Percentiles rank a stretch among this genome's conserved stretches.
Conservation (phyloP, 2,329 filamentous ascomycete species). For the Monosporascus sp. region DNA sequence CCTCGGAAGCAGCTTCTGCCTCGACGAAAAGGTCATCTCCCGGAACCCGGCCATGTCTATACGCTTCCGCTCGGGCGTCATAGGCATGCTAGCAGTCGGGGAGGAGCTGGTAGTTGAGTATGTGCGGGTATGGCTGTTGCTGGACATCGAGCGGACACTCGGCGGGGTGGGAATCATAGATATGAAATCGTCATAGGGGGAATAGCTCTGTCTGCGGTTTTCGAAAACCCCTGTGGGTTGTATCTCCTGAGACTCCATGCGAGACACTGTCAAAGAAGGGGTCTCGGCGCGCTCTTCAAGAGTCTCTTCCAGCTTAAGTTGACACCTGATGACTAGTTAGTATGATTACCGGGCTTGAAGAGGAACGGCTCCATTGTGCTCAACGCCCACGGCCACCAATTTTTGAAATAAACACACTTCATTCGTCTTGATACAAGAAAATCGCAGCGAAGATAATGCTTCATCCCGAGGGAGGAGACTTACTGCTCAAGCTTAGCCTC, state of each 20-base stretch:
- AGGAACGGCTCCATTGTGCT: neutral
- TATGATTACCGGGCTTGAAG: neutral
- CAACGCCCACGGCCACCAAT: neutral
- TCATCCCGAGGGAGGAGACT: constrained; percentile 4
- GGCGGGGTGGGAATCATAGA: constrained; percentile 15
- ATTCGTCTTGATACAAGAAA: neutral
- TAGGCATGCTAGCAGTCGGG: constrained; percentile 4
- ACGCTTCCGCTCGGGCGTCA: constrained; percentile 14
- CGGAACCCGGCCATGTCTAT: constrained; percentile 15
- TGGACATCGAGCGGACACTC: constrained; percentile 16
- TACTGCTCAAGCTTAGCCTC: constrained; percentile 18
- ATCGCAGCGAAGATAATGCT: neutral
- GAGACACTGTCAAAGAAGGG: constrained; percentile 15
- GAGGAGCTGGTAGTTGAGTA: constrained; percentile 18
- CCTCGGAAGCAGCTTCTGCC: constrained; percentile 12
- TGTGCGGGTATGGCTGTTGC: constrained; percentile 8
- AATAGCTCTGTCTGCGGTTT: too few species aligned
- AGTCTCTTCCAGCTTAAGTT: constrained; percentile 15
- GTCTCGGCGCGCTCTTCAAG: constrained; percentile 6
- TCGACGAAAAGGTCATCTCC: constrained; percentile 19
- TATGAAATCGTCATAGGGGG: constrained; percentile 3
- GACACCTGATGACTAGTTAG: constrained; percentile 1
- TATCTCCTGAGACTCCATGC: constrained; percentile 19
- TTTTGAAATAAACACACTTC: neutral
- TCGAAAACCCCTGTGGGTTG: constrained; percentile 15